Evolutionary conservation across 306 rosid genomes (phyloP), one percentile per base, ranked within the genome.

Genomic region (Chamaecrista fasciculata): DNA sequence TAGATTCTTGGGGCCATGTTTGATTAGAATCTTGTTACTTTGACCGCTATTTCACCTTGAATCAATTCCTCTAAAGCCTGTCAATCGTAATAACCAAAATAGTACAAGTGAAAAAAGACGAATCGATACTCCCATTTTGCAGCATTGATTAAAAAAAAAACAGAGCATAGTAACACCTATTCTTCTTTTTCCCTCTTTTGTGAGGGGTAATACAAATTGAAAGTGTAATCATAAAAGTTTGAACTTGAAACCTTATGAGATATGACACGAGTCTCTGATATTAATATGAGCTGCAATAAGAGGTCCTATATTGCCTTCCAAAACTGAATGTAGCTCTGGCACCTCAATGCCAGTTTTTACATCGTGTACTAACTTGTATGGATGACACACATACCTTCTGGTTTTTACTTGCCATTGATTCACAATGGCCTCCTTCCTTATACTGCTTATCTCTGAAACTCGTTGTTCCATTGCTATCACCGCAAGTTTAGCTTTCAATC

Each of bases 231-330:
- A 11, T 18, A 61, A 29, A 5, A 29, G 2, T 2, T 29, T 29
- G 2, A 29, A 5, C 5, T 29, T 29, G 36, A 56, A 24, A 33
- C 44, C 74, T 73, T 63, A 55, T 52, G 75, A 28, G 40, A 70
- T 63, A 55, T 52, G 75, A 28, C 46, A 48, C 21, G 70, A 73
- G 25, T 71, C 62, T 78, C 93, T 88, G 21, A 40, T 11, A 72
- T 72, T 78, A 28, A 88, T 62, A 78, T 83, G 84, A 81, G 97
- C 97, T 65, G 76, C 86, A 81, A 88, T 81, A 42, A 91, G 69
- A 68, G 88, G 68, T 63, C 83, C 91, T 76, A 91, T 88, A 85
- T 81, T 88, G 56, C 97, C 97, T 66, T 86, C 83, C 77, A 91
- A 69, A 46, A 91, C 80, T 71, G 86, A 81, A 47, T 76, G 76